Base-by-base conservation (phyloP, 2,329 filamentous ascomycete genomes). In the Hypoxylon sp. region DNA sequence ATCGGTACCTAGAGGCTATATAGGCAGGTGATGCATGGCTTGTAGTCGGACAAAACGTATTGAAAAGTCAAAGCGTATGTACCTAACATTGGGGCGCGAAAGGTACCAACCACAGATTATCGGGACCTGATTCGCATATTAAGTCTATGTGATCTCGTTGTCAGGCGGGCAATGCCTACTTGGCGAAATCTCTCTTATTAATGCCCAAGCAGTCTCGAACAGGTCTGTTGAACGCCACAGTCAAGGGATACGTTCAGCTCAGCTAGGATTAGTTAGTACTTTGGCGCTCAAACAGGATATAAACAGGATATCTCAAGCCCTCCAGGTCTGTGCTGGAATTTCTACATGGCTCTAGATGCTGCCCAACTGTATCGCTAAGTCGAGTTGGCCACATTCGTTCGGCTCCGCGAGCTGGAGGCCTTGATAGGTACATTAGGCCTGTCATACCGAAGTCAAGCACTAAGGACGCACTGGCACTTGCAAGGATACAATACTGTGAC, bases 21-120 rank as follows among this genome's bases (percentile, higher is more conserved):
- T 36, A 57, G 51, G 50, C 21, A 49, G 32, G 52, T 50, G 19
- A 19, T 17, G 25, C 10, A 23, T 25, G 23, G 14, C 46, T 30
- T 5, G 30, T 14, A 41, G 25, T 25, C 25, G 25, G 25, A 25
- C 3, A 25, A 25, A 25, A 25, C 25, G n/a, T 23, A 48, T 38
- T 5, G 21, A n/a, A 41, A 5, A 28, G 46, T 58, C 60, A 50
- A 63, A 58, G 60, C 52, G 60, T 38, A 28, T 57, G 52, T n/a
- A n/a, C n/a, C n/a, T 57, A 36, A 46, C 60, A 57, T 57, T 52
- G 60, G 11, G 17, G 53, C 36, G 46, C 28, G 45, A 52, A n/a
- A 23, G 48, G 5, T 36, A 11, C 32, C 32, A 13, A 36, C 10
- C 34, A 36, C 46, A 57, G 28, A 34, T n/a, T 21, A 32, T 41